Conservation (phyloP, 2,329 filamentous ascomycete genomes). For the Talaromyces atroroseus region DNA sequence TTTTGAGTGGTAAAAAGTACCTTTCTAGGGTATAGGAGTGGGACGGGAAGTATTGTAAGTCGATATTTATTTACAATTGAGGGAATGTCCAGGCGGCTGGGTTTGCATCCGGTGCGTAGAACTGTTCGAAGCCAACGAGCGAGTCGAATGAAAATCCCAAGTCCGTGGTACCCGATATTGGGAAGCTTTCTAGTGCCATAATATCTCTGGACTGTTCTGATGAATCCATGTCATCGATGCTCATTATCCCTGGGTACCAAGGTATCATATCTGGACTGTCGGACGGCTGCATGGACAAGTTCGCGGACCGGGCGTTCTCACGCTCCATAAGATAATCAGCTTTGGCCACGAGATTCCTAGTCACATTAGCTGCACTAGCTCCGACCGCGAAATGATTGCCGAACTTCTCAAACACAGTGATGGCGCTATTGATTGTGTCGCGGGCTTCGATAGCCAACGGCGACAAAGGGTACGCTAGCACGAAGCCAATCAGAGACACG, state of each 20-base stretch:
- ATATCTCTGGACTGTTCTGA: neutral
- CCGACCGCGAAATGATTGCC: constrained; percentile 31
- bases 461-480: constrained; percentile 33
- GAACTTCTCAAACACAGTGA: constrained; percentile 34
- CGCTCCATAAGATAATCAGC: constrained; percentile 21
- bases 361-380: constrained; percentile 28
- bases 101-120: constrained; percentile 4
- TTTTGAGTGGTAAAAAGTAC: neutral
- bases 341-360: constrained; percentile 26
- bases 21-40: neutral
- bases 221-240: neutral
- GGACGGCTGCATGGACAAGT: neutral
- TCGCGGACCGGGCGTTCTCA: constrained; percentile 3
- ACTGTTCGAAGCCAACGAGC: constrained; percentile 7
- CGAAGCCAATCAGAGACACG: constrained; percentile 38
- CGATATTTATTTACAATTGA: constrained; percentile 2
- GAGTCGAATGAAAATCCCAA: constrained; percentile 9
- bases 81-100: constrained; percentile 3
- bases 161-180: constrained; percentile 9
- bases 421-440: constrained; percentile 29
- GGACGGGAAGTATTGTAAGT: neutral
- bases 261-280: neutral
- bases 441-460: constrained; percentile 25
- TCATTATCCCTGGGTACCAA: neutral
- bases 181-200: neutral